Evolutionary conservation across 1,284 basidiomycete genomes (phyloP), one percentile per base, ranked within the genome.

Genomic region (Earliella scabrosa): DNA sequence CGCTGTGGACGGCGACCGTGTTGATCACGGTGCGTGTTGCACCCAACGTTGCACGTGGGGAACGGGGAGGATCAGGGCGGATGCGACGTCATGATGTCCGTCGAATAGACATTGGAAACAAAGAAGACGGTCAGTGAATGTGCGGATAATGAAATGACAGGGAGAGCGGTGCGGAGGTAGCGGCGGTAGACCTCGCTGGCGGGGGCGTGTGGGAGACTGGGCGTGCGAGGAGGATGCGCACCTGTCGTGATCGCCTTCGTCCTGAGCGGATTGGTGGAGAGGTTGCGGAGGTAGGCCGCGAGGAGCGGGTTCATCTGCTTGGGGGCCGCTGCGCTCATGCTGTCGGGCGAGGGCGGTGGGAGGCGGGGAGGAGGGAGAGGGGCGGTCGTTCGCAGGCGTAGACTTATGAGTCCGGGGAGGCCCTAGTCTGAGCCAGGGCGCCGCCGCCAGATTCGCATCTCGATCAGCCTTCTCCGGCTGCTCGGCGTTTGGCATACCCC

Each of bases 221-320:
- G 31, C 45, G 45, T 34, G 43, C 10, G 43, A 21, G 21, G 6
- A 44, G 6, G 27, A 24, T 16, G 49, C 72, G 43, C 60, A 85
- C 88, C 85, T 58, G 85, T 82, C 1, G 90, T 92, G 59, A 87
- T 63, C 11, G 85, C 81, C 73, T 93, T 93, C 31, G 90, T 93
- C 47, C 88, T 79, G 49, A 93, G 75, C 3, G 91, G 91, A 66
- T 91, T 77, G 5, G 75, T 66, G 1, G 81, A 74, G 41, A 93
- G 82, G 64, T 88, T 81, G 10, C 73, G 68, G 8, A 92, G 78
- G 69, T 92, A 92, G 45, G 75, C 80, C 23, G 80, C 78, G 34
- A 92, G 79, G 32, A 90, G 75, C 21, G 85, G 80, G 63, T 85
- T 76, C 29, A 77, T 66, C 23, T 71, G 68, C 51, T 72, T 79